Evolutionary conservation across 1,284 basidiomycete species (phyloP), one percentile per base, ranked within the genome.

Genomic region (Somion occarium): DNA sequence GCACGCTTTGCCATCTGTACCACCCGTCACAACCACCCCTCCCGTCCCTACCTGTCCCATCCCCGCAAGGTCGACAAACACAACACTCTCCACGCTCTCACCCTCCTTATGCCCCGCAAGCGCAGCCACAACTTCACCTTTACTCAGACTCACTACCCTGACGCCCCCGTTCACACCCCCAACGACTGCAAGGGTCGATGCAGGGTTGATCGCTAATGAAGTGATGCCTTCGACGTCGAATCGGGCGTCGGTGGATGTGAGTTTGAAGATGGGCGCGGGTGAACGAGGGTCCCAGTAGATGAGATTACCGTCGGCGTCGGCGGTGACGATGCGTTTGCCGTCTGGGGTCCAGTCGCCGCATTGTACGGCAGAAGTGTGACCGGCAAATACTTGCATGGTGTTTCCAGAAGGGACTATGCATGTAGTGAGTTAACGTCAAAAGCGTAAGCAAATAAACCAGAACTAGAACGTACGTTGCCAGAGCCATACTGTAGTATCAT

Each of bases 401-500:
- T 84, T 89, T 44, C 95, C 96, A 2, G 86, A 90, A 2, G 96
- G 96, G 42, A 99, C 93, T 95, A 65, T 67, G 54, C 19, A 49
- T 3, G 18, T 12, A 9, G 41, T 52, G 24, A 46, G 46, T 44
- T 54, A 53, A 22, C 57, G 51, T 34, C 7, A 34, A 15, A 34
- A 34, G 7, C n/a, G 13, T 41, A 5, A 22, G 9, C 9, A 41
- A 9, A 22, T 15, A 15, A 46, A 39, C 54, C 9, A 56, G 48
- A 15, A 20, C 50, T 50, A 23, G 41, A 27, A 64, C 80, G 58
- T 68, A 95, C 94, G 72, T 73, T 97, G 91, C 95, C 95, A 99
- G 62, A 99, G 75, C 96, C 96, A 99, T n/a, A 96, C 85, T 3
- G 91, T 97, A 3, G 89, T 82, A 68, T 99, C 96, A 58, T 96